Percentiles rank a stretch among this genome's conserved stretches.
phyloP scores from a whole-genome alignment of 352 stramenopile genomes.

The Stephanocyclus meneghinianus region DNA sequence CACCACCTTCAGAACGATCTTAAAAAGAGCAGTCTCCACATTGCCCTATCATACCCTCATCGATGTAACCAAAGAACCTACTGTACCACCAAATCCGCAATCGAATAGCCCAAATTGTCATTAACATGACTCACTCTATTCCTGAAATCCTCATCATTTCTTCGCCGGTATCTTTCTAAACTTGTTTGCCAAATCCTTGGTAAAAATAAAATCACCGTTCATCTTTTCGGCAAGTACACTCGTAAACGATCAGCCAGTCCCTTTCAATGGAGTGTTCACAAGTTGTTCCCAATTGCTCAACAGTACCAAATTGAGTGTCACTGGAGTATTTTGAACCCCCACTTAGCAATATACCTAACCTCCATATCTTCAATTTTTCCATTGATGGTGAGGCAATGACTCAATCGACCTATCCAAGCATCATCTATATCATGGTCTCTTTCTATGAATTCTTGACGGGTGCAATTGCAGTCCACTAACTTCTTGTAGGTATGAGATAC shows the following conservation, averaged over 20 bases:
- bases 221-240: conserved; percentile 2
- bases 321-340: conserved; percentile 27
- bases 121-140: conserved; percentile 43
- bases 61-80: not conserved
- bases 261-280: conserved; percentile 26
- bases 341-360: conserved; percentile 30
- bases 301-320: conserved; percentile 40
- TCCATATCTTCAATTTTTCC: conserved; percentile 20
- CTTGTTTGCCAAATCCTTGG: conserved; percentile 42
- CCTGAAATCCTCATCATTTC: conserved; percentile 50
- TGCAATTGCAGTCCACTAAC: conserved; percentile 37
- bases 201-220: conserved; percentile 22
- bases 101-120: conserved; percentile 31
- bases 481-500: conserved; percentile 35
- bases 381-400: conserved; percentile 44
- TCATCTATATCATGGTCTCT: conserved; percentile 8
- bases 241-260: conserved; percentile 30
- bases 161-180: conserved; percentile 29
- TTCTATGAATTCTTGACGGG: conserved; percentile 23
- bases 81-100: not conserved
- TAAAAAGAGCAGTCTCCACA: too few relatives aligned
- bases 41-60: too few relatives aligned
- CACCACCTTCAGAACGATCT: too few relatives aligned
- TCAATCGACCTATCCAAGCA: conserved; percentile 34
- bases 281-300: conserved; percentile 29